phyloP scores from a whole-genome alignment of 805 yeast species.

The Metschnikowia kunwiensis region DNA sequence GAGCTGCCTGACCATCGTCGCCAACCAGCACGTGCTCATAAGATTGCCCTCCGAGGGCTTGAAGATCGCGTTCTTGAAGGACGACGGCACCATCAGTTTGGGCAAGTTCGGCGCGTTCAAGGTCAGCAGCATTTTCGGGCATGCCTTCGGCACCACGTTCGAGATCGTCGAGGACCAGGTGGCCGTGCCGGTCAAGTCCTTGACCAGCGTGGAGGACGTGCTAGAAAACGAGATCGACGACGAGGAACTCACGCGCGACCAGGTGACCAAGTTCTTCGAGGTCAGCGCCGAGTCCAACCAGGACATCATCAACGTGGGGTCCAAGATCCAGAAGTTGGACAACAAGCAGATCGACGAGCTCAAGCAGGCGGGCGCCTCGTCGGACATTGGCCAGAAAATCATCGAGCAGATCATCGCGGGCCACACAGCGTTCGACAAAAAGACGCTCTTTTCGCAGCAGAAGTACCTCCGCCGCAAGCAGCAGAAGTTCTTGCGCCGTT shows the following conservation, averaged over 20 bases:
- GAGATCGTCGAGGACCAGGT: conserved; percentile 63
- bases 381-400: conserved; percentile 67
- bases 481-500: conserved; percentile 82
- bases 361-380: conserved; percentile 65
- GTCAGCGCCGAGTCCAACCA: conserved; percentile 60
- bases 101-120: conserved; percentile 91
- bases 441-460: conserved; percentile 86
- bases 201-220: conserved; percentile 21
- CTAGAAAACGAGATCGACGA: conserved; percentile 25
- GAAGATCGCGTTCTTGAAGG: conserved; percentile 65
- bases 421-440: conserved; percentile 83
- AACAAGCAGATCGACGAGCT: conserved; percentile 80
- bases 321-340: conserved; percentile 67
- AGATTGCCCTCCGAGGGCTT: conserved; percentile 79
- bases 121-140: conserved; percentile 73
- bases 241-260: conserved; percentile 39
- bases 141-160: conserved; percentile 83
- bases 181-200: conserved; percentile 48
- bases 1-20: conserved; percentile 35
- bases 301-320: conserved; percentile 64
- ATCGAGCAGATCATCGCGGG: conserved; percentile 79
- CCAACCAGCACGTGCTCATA: conserved; percentile 57
- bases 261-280: conserved; percentile 34
- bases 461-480: conserved; percentile 90
- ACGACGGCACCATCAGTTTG: conserved; percentile 59